These are phyloP conservation scores for Rhodotorula paludigena DNA, from an alignment of 768 basidiomycete genomes.

Conservation along the genomic window DNA sequence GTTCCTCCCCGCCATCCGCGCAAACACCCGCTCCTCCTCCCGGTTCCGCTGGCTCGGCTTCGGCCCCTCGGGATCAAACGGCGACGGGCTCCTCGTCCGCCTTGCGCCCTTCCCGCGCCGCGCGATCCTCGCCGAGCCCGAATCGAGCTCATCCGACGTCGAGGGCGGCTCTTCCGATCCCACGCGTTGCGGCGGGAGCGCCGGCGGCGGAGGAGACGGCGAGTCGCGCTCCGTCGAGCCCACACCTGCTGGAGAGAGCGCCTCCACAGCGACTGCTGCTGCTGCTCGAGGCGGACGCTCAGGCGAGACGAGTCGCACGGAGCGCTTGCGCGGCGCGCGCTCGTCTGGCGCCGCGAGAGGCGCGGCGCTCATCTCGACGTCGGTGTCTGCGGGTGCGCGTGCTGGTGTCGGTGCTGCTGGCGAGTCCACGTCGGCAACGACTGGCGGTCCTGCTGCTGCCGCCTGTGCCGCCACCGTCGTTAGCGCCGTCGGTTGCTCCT, in stretches of 20 bases:
- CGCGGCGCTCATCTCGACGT: background rate
- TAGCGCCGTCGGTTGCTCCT: background rate
- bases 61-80: slow-evolving; percentile 2
- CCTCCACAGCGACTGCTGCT: background rate
- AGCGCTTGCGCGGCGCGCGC: background rate
- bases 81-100: background rate
- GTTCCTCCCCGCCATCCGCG: slow-evolving; percentile 2
- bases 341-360: background rate
- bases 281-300: background rate
- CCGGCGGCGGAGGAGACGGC: background rate
- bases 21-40: slow-evolving; percentile 19
- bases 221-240: background rate
- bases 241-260: too few species aligned
- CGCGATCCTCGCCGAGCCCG: too few species aligned
- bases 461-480: background rate
- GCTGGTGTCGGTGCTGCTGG: background rate
- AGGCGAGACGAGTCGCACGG: slow-evolving; percentile 8
- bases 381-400: background rate
- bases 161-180: too few species aligned
- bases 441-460: background rate
- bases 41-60: slow-evolving; percentile 31
- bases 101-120: background rate
- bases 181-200: background rate
- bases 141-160: too few species aligned
- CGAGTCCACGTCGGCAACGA: background rate